phyloP scores from a whole-genome alignment of 176 grass and related monocot genomes.

The Oropetium thomaeum region DNA sequence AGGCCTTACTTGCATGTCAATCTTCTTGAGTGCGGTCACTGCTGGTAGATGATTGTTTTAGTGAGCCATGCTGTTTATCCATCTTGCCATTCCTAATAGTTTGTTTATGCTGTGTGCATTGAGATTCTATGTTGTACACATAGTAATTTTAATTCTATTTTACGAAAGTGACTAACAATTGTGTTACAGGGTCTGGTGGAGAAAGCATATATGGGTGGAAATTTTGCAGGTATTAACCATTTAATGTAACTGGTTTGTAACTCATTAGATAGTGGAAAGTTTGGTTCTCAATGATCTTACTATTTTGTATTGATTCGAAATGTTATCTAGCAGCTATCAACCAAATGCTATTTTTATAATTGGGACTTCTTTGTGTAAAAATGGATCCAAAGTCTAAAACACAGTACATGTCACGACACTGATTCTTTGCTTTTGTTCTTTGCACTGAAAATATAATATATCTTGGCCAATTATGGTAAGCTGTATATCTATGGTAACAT shows the following conservation, averaged over 20 bases:
- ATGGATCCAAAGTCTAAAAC: background rate
- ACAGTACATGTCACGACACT: background rate
- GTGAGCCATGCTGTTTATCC: background rate
- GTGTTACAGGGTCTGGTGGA: constrained; percentile 56
- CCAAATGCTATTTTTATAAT: background rate
- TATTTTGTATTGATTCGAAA: background rate
- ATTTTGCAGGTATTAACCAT: constrained; percentile 75
- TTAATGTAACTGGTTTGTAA: background rate
- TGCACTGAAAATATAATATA: background rate
- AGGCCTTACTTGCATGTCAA: background rate
- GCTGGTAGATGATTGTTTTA: background rate
- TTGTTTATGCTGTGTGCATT: background rate
- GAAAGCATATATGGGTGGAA: constrained; percentile 71
- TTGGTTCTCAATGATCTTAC: background rate
- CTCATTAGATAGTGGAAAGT: background rate
- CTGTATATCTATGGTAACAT: constrained; percentile 15
- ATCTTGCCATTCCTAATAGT: background rate
- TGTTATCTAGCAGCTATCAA: background rate
- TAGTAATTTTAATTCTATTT: constrained; percentile 12
- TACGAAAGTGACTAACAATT: constrained; percentile 21
- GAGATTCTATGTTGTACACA: background rate
- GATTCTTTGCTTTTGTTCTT: constrained; percentile 22
- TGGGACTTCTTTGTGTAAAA: background rate
- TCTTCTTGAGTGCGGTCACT: background rate
- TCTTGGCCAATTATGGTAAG: background rate